Conservation (phyloP, 768 basidiomycete genomes). For the Naematelia aurantialba region DNA sequence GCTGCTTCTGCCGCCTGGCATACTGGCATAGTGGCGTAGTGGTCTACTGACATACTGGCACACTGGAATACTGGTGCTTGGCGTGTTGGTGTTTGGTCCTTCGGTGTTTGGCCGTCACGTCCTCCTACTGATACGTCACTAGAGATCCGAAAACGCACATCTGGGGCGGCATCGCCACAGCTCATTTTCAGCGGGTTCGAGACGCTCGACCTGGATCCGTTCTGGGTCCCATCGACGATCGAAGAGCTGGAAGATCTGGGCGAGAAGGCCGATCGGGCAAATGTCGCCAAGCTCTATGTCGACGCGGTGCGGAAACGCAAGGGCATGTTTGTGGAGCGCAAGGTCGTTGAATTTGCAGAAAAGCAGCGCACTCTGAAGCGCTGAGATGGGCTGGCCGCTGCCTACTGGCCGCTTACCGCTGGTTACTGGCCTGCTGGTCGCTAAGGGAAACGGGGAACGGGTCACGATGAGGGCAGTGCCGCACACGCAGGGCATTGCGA, state of each 20-base stretch:
- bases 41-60: no score
- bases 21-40: no score
- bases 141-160: slow-evolving; percentile 95
- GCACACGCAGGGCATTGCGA: no score
- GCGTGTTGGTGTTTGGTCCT: background rate
- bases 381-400: no score
- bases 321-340: slow-evolving; percentile 90
- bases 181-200: slow-evolving; percentile 98
- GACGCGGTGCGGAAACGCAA: slow-evolving; percentile 85
- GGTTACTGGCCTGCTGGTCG: no score
- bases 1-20: no score
- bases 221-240: slow-evolving; percentile 96
- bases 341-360: slow-evolving; percentile 92
- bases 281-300: slow-evolving; percentile 91
- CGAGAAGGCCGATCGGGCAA: slow-evolving; percentile 87
- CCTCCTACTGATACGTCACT: no score
- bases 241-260: slow-evolving; percentile 96
- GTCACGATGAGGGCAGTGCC: no score
- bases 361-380: slow-evolving; percentile 83
- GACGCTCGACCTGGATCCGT: slow-evolving; percentile 86
- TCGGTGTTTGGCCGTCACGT: background rate
- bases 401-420: no score
- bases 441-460: no score
- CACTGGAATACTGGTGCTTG: background rate
- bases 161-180: slow-evolving; percentile 95